Evolutionary conservation across 768 basidiomycete genomes (phyloP).

Genomic region (Pulveroboletus sp.): DNA sequence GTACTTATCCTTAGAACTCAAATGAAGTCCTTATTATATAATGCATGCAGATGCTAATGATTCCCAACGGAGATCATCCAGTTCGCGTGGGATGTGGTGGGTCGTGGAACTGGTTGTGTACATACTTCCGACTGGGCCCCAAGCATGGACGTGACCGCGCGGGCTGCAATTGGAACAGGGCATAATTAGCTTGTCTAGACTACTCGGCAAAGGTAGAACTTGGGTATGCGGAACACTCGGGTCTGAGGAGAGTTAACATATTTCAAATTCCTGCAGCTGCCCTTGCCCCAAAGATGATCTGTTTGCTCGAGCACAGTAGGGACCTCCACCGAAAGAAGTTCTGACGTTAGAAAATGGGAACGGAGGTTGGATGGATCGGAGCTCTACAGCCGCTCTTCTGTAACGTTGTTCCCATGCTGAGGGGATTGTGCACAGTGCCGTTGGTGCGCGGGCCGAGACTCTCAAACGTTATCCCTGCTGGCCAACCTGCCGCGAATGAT

Average conservation of each 20-base stretch:
- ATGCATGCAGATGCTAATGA: slow-evolving; percentile 12
- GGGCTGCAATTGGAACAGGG: no score
- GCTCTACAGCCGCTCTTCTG: slow-evolving; percentile 15
- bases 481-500: slow-evolving; percentile 11
- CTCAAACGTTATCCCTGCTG: slow-evolving; percentile 19
- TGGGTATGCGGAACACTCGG: neutral
- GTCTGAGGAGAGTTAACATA: slow-evolving; percentile 21
- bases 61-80: slow-evolving; percentile 24
- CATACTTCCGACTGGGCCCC: no score
- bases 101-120: slow-evolving; percentile 12
- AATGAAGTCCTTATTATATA: slow-evolving; percentile 7
- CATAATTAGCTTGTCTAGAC: neutral
- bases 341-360: slow-evolving; percentile 3
- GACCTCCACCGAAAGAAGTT: slow-evolving; percentile 13
- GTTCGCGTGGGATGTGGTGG: slow-evolving; percentile 31
- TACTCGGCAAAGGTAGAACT: neutral
- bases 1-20: slow-evolving; percentile 4
- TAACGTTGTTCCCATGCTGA: slow-evolving; percentile 27
- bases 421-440: slow-evolving; percentile 2
- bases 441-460: slow-evolving; percentile 12
- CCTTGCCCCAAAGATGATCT: slow-evolving; percentile 19
- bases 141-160: no score
- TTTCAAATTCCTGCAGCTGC: slow-evolving; percentile 27
- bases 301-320: slow-evolving; percentile 9
- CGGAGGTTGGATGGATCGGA: slow-evolving; percentile 2